Evolutionary conservation across 2,329 filamentous ascomycete species (phyloP).

Genomic region (Cordyceps cicadae): DNA sequence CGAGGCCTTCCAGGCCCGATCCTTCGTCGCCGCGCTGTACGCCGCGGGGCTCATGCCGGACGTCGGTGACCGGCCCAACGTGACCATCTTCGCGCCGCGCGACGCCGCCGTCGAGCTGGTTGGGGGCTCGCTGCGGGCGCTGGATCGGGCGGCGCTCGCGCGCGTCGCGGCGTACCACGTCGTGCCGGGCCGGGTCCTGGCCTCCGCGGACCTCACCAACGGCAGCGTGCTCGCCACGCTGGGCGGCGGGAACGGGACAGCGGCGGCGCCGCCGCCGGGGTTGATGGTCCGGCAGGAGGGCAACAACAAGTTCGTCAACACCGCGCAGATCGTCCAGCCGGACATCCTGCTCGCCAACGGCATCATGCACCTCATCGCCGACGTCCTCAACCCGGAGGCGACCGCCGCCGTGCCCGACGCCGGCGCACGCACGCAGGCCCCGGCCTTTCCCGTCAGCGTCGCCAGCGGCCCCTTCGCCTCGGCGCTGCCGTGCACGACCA

Average conservation of each 20-base stretch:
- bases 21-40: conserved; percentile 30
- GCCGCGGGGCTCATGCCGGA: conserved; percentile 26
- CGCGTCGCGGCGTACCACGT: conserved; percentile 57
- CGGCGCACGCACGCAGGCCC: conserved; percentile 31
- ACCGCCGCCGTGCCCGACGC: conserved; percentile 29
- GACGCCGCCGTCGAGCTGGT: conserved; percentile 53
- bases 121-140: conserved; percentile 36
- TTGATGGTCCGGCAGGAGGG: conserved; percentile 32
- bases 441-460: conserved; percentile 47
- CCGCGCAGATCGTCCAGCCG: conserved; percentile 42
- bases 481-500: conserved; percentile 33
- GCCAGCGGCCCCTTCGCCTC: conserved; percentile 34
- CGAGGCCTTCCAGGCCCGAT: conserved; percentile 36
- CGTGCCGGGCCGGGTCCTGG: conserved; percentile 45
- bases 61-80: conserved; percentile 31
- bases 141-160: conserved; percentile 33
- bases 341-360: conserved; percentile 50
- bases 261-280: conserved; percentile 19
- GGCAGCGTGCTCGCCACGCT: conserved; percentile 27
- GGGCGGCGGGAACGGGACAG: neutral
- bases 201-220: conserved; percentile 35
- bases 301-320: conserved; percentile 42
- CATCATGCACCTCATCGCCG: conserved; percentile 50
- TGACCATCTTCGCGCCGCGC: conserved; percentile 58
- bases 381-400: conserved; percentile 38